Percentiles rank a stretch among this genome's conserved stretches.
These are phyloP conservation scores for Metschnikowia hibisci DNA, from an alignment of 805 yeast species.

Conservation along the genomic window DNA sequence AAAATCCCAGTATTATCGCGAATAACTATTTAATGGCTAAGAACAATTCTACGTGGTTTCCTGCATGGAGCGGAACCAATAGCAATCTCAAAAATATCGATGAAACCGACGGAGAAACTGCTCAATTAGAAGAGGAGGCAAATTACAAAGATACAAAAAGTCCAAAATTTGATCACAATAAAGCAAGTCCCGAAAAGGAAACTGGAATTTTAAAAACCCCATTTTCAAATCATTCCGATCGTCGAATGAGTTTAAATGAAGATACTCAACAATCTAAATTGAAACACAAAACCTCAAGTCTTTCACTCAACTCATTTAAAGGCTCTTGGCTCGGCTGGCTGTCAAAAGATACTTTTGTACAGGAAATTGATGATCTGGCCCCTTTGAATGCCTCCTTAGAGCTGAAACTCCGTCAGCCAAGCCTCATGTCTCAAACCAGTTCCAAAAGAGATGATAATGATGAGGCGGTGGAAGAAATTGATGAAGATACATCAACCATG, in stretches of 20 bases:
- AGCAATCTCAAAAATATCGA: neutral
- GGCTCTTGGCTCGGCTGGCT: slow-evolving; percentile 30
- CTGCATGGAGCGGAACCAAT: neutral
- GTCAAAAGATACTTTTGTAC: slow-evolving; percentile 6
- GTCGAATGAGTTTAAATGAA: slow-evolving; percentile 2
- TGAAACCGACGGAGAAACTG: neutral
- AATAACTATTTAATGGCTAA: neutral
- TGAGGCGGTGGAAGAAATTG: slow-evolving; percentile 13
- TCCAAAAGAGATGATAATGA: slow-evolving; percentile 8
- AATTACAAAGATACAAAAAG: neutral
- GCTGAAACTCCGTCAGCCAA: slow-evolving; percentile 1
- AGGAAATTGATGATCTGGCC: neutral
- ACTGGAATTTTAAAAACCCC: neutral
- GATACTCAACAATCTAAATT: slow-evolving; percentile 3
- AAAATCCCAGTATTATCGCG: neutral
- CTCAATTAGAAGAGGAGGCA: neutral
- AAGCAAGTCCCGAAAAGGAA: neutral
- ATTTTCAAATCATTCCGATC: slow-evolving; percentile 1
- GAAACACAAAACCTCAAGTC: slow-evolving; percentile 20
- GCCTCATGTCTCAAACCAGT: slow-evolving; percentile 11
- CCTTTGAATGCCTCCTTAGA: neutral
- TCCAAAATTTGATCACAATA: neutral
- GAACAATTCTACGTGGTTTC: neutral
- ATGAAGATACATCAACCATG: neutral
- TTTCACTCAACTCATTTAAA: slow-evolving; percentile 16